Base-by-base conservation (phyloP, 2,329 filamentous ascomycete genomes). In the Calonectria crousiana region DNA sequence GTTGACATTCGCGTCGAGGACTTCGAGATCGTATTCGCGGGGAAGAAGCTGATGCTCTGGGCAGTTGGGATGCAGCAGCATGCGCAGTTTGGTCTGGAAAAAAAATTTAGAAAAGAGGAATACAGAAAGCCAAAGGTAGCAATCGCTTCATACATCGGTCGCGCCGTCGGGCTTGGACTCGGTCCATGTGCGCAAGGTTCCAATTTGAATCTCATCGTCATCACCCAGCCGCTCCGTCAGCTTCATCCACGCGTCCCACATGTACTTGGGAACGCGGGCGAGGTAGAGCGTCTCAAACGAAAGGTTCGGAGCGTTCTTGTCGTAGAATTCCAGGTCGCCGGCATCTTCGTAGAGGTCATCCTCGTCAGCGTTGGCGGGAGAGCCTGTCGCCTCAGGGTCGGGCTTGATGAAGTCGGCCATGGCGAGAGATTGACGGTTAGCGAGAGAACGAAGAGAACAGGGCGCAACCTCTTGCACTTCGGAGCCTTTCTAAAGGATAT, bases 1-100 rank as follows among this genome's bases (percentile, higher is more conserved):
- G 81, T 91, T 92, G 41, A 96, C 92, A n/a, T 90, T 83, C 69
- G 84, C 81, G 65, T 89, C 88, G 70, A 85, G 92, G 60, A 95
- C 89, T 60, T 95, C 92, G 72, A 98, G 87, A 78, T 95, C 91
- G 85, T 98, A 99, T 81, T 98, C 95, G 81, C 95, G 95, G 14
- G 96, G 95, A n/a, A 98, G 89, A 6, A 89, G 86, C 78, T 93
- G 90, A 82, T 98, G 95, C 76, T 92, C 89, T 10, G 90, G 87
- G 66, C 93, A 88, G 67, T 92, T 89, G 28, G 89, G 89, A 80
- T 89, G 88, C 53, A 98, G 89, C 75, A 95, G 90, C 86, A 98
- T 94, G 72, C 87, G 87, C 74, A 86, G 84, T 82, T 88, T 84
- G 30, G 82, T 84, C 74, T 83, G n/a, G n/a, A n/a, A n/a, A 77